These are phyloP conservation scores for Ustilago nuda DNA, from an alignment of 1,284 basidiomycete species.

Conservation along the genomic window DNA sequence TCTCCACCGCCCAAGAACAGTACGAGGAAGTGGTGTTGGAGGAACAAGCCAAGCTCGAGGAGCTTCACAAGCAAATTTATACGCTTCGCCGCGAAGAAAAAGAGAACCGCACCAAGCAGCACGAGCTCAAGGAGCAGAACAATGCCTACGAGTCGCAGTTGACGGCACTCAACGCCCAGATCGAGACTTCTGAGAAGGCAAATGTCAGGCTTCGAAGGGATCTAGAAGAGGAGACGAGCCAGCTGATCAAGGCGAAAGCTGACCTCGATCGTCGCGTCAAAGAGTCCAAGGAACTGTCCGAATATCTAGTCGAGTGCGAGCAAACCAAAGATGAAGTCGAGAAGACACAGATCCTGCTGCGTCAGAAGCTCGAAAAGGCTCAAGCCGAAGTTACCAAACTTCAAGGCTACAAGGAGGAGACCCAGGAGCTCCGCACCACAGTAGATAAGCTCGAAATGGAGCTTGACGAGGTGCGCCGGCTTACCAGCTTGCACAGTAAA, in stretches of 20 bases:
- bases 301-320: conserved; percentile 44
- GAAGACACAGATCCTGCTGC: conserved; percentile 13
- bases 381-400: conserved; percentile 28
- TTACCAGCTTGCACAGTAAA: conserved; percentile 37
- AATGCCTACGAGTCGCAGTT: conserved; percentile 37
- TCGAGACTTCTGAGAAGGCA: conserved; percentile 41
- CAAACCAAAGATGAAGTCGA: conserved; percentile 31
- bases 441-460: conserved; percentile 51
- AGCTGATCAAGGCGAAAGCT: conserved; percentile 32
- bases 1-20: conserved; percentile 47
- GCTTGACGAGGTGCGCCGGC: conserved; percentile 39
- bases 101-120: conserved; percentile 31
- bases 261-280: conserved; percentile 39
- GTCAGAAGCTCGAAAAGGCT: conserved; percentile 35
- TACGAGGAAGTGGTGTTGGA: conserved; percentile 46
- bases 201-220: conserved; percentile 35
- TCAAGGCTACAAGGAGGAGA: conserved; percentile 41
- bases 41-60: conserved; percentile 43
- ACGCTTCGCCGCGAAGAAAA: conserved; percentile 46
- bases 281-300: conserved; percentile 40
- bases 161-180: conserved; percentile 33
- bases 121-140: conserved; percentile 45
- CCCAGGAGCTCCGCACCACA: conserved; percentile 26
- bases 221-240: conserved; percentile 43
- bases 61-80: conserved; percentile 41